Evolutionary conservation across 495 filamentous ascomycete species (phyloP).

Genomic region (Tetracladium marchalianum): DNA sequence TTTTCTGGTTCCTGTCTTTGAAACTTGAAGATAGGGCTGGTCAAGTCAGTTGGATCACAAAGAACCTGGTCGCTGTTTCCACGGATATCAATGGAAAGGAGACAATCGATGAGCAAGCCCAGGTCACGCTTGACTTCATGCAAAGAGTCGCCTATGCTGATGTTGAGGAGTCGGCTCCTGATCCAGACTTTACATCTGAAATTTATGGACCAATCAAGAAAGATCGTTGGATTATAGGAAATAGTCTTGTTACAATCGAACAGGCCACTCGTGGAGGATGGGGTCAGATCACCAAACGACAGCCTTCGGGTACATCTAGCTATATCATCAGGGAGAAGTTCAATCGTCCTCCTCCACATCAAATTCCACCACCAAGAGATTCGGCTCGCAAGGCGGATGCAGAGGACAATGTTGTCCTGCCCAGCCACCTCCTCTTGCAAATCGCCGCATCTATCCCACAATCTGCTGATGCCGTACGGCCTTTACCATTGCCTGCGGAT

Average conservation of each 20-base stretch:
- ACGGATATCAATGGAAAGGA: slow-evolving; percentile 63
- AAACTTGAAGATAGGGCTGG: slow-evolving; percentile 73
- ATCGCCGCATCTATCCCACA: slow-evolving; percentile 64
- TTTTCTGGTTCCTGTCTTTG: slow-evolving; percentile 90
- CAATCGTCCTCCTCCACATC: slow-evolving; percentile 55
- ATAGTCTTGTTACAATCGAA: slow-evolving; percentile 80
- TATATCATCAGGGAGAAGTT: slow-evolving; percentile 66
- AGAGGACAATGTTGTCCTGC: slow-evolving; percentile 43
- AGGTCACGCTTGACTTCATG: slow-evolving; percentile 94
- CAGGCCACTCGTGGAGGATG: slow-evolving; percentile 64
- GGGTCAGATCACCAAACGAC: slow-evolving; percentile 70
- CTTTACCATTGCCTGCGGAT: slow-evolving; percentile 75
- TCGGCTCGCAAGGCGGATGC: slow-evolving; percentile 28
- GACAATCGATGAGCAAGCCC: slow-evolving; percentile 80
- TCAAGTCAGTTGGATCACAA: slow-evolving; percentile 87
- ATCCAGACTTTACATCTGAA: slow-evolving; percentile 50
- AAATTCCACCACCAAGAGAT: slow-evolving; percentile 43
- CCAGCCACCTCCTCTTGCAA: slow-evolving; percentile 78
- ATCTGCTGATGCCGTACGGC: slow-evolving; percentile 45
- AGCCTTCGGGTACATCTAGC: slow-evolving; percentile 76
- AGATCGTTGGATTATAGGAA: slow-evolving; percentile 78
- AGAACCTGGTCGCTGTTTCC: slow-evolving; percentile 56
- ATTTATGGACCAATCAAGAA: slow-evolving; percentile 57
- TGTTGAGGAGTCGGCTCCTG: slow-evolving; percentile 57
- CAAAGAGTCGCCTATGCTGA: slow-evolving; percentile 83